phyloP scores from a whole-genome alignment of 1,284 basidiomycete genomes.

The Marasmius sp. region DNA sequence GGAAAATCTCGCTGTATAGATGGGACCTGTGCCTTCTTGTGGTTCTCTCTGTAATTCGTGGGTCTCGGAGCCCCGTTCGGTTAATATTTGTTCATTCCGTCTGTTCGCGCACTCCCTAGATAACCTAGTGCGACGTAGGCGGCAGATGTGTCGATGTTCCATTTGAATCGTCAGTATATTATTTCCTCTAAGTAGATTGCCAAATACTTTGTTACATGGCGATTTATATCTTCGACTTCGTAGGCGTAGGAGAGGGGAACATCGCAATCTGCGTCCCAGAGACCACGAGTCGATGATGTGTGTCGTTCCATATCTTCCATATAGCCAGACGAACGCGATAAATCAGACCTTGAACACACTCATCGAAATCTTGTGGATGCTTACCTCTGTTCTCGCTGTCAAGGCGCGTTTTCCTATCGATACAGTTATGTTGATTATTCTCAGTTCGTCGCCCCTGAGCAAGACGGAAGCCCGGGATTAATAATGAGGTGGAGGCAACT shows the following conservation, averaged over 20 bases:
- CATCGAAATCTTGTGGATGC: background rate
- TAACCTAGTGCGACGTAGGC: too few species aligned
- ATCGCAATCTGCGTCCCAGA: background rate
- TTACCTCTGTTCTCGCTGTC: slow-evolving; percentile 8
- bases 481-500: background rate
- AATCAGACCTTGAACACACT: background rate
- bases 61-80: too few species aligned
- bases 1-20: too few species aligned
- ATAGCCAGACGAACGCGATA: background rate
- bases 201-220: too few species aligned
- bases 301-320: background rate
- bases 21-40: too few species aligned
- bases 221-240: too few species aligned
- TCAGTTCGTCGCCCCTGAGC: slow-evolving; percentile 6
- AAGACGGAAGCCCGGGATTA: background rate
- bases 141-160: too few species aligned
- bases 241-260: background rate
- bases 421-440: slow-evolving; percentile 9
- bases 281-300: background rate
- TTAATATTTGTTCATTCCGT: too few species aligned
- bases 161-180: too few species aligned
- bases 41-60: too few species aligned
- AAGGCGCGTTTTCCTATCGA: slow-evolving; percentile 5
- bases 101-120: too few species aligned
- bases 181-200: too few species aligned